Conservation (phyloP, 139 green algal genomes). For the Chloropicon primus region DNA sequence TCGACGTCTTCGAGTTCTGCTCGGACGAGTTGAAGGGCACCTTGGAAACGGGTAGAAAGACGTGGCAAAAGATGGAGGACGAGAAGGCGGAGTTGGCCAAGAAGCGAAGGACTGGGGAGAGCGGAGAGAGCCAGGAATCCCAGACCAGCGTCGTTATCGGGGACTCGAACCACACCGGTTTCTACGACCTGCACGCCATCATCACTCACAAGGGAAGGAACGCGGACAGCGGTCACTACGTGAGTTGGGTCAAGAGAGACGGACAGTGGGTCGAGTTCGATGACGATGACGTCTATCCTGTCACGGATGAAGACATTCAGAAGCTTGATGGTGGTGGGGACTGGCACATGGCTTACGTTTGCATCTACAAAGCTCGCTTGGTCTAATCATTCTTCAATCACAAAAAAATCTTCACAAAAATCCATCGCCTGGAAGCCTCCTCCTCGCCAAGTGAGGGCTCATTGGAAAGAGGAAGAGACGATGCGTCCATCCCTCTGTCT, state of each 20-base stretch:
- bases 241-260: constrained; percentile 81
- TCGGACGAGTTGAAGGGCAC: constrained; percentile 54
- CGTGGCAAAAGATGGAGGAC: constrained; percentile 34
- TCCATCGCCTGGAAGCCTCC: no score
- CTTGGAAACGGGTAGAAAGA: constrained; percentile 56
- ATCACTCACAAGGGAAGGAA: constrained; percentile 96
- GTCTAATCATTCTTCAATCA: no score
- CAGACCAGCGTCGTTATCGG: neutral
- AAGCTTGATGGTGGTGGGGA: constrained; percentile 78
- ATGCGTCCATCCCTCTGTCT: no score
- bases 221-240: constrained; percentile 92
- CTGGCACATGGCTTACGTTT: constrained; percentile 95
- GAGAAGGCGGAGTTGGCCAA: constrained; percentile 9
- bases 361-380: constrained; percentile 58
- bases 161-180: constrained; percentile 36
- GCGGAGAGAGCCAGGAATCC: neutral
- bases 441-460: no score
- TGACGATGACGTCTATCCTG: constrained; percentile 51
- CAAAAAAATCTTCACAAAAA: no score
- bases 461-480: no score
- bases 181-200: constrained; percentile 79
- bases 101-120: neutral
- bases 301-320: constrained; percentile 78
- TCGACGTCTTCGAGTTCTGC: constrained; percentile 93
- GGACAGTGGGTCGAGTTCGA: constrained; percentile 91